phyloP scores from a whole-genome alignment of 495 filamentous ascomycete genomes.

The Hypoxylon fuscum region DNA sequence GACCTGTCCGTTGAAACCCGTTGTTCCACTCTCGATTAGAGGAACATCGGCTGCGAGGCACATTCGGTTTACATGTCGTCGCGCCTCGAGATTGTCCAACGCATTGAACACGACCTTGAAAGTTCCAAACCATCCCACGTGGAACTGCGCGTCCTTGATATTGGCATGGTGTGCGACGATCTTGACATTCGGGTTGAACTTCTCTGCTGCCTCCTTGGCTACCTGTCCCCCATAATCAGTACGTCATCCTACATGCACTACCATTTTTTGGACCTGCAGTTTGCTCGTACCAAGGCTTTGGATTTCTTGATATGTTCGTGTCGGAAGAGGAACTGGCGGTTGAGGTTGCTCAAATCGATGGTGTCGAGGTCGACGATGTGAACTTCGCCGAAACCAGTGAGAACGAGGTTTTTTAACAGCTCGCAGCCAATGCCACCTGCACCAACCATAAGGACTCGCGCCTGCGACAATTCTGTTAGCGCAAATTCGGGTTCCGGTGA shows the following conservation, averaged over 20 bases:
- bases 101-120: constrained; percentile 96
- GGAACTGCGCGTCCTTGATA: constrained; percentile 93
- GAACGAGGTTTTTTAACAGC: constrained; percentile 94
- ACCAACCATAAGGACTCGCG: constrained; percentile 91
- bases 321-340: constrained; percentile 97
- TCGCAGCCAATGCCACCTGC: constrained; percentile 98
- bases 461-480: constrained; percentile 62
- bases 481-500: constrained; percentile 6
- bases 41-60: constrained; percentile 91
- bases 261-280: constrained; percentile 1
- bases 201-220: constrained; percentile 89
- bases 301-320: constrained; percentile 98
- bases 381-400: constrained; percentile 92
- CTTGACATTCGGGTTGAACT: constrained; percentile 89
- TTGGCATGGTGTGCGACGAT: constrained; percentile 93
- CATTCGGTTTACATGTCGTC: constrained; percentile 97
- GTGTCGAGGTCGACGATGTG: constrained; percentile 98
- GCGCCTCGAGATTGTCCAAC: constrained; percentile 92
- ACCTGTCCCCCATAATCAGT: constrained; percentile 67
- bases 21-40: constrained; percentile 95
- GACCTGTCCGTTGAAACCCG: constrained; percentile 97
- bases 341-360: constrained; percentile 96
- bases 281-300: constrained; percentile 83
- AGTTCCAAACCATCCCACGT: constrained; percentile 83
- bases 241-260: constrained; percentile 11